These are phyloP conservation scores for Cytidiella melzeri DNA, from an alignment of 768 basidiomycete species.

Conservation along the genomic window DNA sequence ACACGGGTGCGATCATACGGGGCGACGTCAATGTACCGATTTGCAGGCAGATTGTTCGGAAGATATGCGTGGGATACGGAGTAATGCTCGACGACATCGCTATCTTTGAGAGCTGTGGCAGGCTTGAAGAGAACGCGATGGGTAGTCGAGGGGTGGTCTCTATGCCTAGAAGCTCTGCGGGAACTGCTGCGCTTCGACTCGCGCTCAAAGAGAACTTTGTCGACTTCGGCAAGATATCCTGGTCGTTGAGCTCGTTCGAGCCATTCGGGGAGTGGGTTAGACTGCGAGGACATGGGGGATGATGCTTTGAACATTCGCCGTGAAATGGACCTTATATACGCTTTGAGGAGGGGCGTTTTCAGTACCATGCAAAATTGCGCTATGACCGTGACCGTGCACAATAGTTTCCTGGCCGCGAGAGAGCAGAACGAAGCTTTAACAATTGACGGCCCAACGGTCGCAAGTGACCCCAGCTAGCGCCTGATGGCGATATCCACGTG, in stretches of 20 bases:
- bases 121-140: constrained; percentile 15
- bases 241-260: constrained; percentile 20
- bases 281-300: too few relatives aligned
- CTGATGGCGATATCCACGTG: too few relatives aligned
- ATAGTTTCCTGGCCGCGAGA: too few relatives aligned
- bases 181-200: constrained; percentile 30
- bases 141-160: constrained; percentile 17
- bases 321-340: too few relatives aligned
- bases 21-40: constrained; percentile 69
- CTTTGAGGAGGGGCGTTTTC: too few relatives aligned
- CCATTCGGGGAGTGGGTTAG: constrained; percentile 20
- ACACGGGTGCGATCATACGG: constrained; percentile 84
- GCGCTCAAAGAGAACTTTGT: constrained; percentile 32
- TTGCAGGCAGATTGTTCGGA: constrained; percentile 38
- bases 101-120: constrained; percentile 14
- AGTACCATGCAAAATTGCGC: too few relatives aligned
- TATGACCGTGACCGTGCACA: too few relatives aligned
- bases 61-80: constrained; percentile 45
- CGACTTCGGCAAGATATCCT: constrained; percentile 25
- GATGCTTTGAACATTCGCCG: too few relatives aligned
- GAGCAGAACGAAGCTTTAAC: too few relatives aligned
- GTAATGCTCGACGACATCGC: constrained; percentile 40
- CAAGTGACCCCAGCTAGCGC: too few relatives aligned
- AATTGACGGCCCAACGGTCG: too few relatives aligned
- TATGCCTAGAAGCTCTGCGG: constrained; percentile 22